Conservation (phyloP, 1,284 basidiomycete genomes). For the Cystobasidium sp. region DNA sequence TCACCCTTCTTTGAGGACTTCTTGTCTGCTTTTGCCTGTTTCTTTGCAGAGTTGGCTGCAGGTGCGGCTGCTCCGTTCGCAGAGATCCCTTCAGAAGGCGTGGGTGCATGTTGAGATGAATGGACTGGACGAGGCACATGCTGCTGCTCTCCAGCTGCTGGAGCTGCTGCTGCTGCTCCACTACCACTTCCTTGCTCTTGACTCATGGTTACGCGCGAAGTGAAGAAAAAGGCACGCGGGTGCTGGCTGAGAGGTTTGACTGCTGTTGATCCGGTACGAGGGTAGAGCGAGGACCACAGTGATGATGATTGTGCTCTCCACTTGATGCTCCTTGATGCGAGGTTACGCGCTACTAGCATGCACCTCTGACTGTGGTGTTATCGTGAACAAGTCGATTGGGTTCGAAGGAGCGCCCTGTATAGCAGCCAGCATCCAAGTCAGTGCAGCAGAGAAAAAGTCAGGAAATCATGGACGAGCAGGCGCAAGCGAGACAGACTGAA, state of each 20-base stretch:
- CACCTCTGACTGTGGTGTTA: neutral
- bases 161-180: no score
- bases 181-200: conserved; percentile 8
- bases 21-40: conserved; percentile 39
- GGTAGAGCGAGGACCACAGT: neutral
- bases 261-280: neutral
- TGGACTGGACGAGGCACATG: conserved; percentile 35
- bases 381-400: conserved; percentile 7
- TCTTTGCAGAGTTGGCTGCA: conserved; percentile 10
- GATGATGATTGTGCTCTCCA: conserved; percentile 12
- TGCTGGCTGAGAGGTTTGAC: neutral
- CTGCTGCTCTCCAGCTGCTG: conserved; percentile 19
- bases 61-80: conserved; percentile 3
- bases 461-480: neutral
- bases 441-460: neutral
- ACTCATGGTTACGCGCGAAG: conserved; percentile 33
- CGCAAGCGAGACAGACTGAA: no score
- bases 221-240: neutral
- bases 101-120: conserved; percentile 12
- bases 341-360: conserved; percentile 18
- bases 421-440: neutral
- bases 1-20: conserved; percentile 40
- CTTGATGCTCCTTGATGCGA: conserved; percentile 12
- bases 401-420: neutral
- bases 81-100: conserved; percentile 22